Conservation (phyloP, 2,329 filamentous ascomycete species). For the Fusarium humuli region DNA sequence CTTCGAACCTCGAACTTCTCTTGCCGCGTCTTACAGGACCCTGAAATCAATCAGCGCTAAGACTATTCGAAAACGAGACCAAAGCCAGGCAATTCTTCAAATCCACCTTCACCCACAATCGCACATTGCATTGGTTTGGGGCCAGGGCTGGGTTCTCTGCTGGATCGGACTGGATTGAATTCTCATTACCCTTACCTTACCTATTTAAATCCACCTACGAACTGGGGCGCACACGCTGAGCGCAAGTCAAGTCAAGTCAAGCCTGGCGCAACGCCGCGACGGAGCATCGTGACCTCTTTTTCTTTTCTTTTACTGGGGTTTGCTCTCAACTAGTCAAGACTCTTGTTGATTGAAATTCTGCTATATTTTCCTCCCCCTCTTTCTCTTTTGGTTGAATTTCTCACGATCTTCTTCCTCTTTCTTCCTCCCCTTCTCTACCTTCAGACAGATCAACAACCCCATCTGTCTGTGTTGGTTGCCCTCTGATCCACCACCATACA, state of each 20-base stretch:
- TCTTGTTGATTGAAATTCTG: constrained; percentile 18
- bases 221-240: constrained; percentile 41
- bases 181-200: constrained; percentile 29
- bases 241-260: constrained; percentile 20
- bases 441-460: constrained; percentile 28
- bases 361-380: constrained; percentile 24
- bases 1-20: constrained; percentile 2
- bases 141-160: constrained; percentile 34
- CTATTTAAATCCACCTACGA: constrained; percentile 42
- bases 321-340: constrained; percentile 29
- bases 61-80: constrained; percentile 36
- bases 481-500: constrained; percentile 50
- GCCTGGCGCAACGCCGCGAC: constrained; percentile 46
- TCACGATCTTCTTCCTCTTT: constrained; percentile 21
- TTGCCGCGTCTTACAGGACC: constrained; percentile 21
- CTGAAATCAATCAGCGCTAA: constrained; percentile 35
- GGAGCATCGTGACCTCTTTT: constrained; percentile 47
- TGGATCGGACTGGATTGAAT: constrained; percentile 26
- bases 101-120: constrained; percentile 47
- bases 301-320: constrained; percentile 37
- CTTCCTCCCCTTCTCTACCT: constrained; percentile 1
- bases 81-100: constrained; percentile 32
- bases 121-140: constrained; percentile 20
- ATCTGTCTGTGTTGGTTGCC: constrained; percentile 48
- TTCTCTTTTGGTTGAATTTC: constrained; percentile 13